Conservation (phyloP, 805 yeast species). For the Tetrapisispora namnaoensis region DNA sequence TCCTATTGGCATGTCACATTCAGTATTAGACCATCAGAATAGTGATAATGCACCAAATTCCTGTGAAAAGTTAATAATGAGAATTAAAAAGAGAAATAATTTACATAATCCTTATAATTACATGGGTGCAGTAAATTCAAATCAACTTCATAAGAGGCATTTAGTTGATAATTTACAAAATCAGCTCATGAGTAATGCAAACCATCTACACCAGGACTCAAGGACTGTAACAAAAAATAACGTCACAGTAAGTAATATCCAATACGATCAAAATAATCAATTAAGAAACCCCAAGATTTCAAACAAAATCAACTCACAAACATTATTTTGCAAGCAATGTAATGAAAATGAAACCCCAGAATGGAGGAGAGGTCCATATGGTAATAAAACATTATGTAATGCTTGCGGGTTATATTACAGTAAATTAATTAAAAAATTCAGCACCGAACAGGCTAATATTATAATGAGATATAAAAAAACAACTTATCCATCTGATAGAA, state of each 20-base stretch:
- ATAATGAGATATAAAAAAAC: conserved; percentile 18
- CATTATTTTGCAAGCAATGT: conserved; percentile 53
- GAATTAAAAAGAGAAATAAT: conserved; percentile 2
- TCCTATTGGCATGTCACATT: not conserved
- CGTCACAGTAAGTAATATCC: not conserved
- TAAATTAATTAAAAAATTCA: conserved; percentile 39
- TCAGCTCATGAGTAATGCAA: not conserved
- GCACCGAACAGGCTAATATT: conserved; percentile 17
- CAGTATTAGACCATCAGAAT: not conserved
- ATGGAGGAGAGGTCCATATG: conserved; percentile 88
- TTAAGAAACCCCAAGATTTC: not conserved
- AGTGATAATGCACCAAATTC: not conserved
- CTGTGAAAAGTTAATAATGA: conserved; percentile 1
- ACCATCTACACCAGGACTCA: not conserved
- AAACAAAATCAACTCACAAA: not conserved
- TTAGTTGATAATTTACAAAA: not conserved
- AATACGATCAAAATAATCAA: not conserved
- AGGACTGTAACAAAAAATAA: not conserved
- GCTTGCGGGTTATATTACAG: conserved; percentile 82
- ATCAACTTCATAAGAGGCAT: not conserved
- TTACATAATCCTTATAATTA: conserved; percentile 1
- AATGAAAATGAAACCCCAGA: conserved; percentile 72
- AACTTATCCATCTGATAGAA: conserved; percentile 14
- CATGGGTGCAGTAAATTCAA: not conserved
- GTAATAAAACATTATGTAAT: conserved; percentile 74